These are phyloP conservation scores for Prunus armeniaca DNA, from an alignment of 306 rosid species.

Conservation along the genomic window DNA sequence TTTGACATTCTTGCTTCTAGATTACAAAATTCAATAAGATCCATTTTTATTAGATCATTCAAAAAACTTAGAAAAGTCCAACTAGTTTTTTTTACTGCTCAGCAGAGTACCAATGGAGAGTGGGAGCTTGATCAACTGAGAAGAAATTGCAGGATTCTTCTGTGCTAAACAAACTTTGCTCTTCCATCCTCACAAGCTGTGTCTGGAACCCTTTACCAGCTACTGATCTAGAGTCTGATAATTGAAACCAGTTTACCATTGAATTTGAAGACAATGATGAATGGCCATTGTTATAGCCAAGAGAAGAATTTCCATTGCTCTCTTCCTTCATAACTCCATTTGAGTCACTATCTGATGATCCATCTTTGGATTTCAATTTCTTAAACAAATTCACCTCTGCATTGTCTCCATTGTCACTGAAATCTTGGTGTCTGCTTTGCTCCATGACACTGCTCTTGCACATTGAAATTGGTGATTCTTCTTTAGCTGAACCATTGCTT, in stretches of 20 bases:
- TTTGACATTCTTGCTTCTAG: neutral
- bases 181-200: slow-evolving; percentile 47
- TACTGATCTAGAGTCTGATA: slow-evolving; percentile 42
- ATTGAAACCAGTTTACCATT: slow-evolving; percentile 37
- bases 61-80: neutral
- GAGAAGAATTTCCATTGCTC: slow-evolving; percentile 28
- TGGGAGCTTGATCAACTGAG: slow-evolving; percentile 79
- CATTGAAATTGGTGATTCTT: slow-evolving; percentile 37
- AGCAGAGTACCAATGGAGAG: slow-evolving; percentile 42
- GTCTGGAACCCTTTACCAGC: slow-evolving; percentile 34
- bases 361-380: slow-evolving; percentile 27
- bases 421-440: neutral
- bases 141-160: slow-evolving; percentile 59
- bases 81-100: slow-evolving; percentile 21
- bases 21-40: slow-evolving; percentile 7
- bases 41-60: neutral
- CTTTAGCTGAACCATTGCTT: slow-evolving; percentile 30
- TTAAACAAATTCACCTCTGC: slow-evolving; percentile 15
- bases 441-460: slow-evolving; percentile 5
- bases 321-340: slow-evolving; percentile 42
- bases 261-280: slow-evolving; percentile 31
- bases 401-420: slow-evolving; percentile 6
- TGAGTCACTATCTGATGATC: slow-evolving; percentile 40
- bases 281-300: slow-evolving; percentile 33
- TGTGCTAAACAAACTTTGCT: slow-evolving; percentile 39